Base-by-base conservation (phyloP, 2,329 filamentous ascomycete genomes). In the Cercospora beticola region DNA sequence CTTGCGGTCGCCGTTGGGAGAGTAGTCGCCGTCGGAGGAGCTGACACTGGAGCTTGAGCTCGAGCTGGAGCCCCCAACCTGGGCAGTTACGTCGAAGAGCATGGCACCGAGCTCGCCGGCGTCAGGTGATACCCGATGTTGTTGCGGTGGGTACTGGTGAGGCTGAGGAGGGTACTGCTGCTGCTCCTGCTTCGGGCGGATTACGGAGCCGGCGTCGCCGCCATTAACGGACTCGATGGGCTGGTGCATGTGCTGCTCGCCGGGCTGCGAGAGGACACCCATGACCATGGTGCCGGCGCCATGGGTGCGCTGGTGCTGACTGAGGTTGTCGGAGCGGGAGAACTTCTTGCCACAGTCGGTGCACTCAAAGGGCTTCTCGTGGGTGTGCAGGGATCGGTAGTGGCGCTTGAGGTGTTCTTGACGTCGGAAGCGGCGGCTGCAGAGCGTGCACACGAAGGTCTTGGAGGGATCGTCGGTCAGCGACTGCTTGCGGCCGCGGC, bases 401-500 rank as follows among this genome's bases (percentile, higher is more conserved):
- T 99, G 95, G 71, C 95, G 92, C 89, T 99, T 99, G 69, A 99
- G 88, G 79, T 99, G 95, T 82, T 99, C 95, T 83, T 99, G 95
- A 71, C 95, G 92, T 71, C 95, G 92, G 90, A 99, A 99, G 70
- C 95, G 92, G 73, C 95, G 93, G 77, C 93, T 94, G 89, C 95
- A 99, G 23, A 97, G 87, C 66, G 94, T 93, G 84, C 95, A 99
- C 69, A 97, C 92, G 72, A 98, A 99, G 0, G 94, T 97, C 89
- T 99, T 99, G 77, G 93, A 96, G 1, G 95, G 95, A 77, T 99
- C 95, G 78, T 98, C 95, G 5, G 95, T 98, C 75, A 98, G 83
- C 0, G 95, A 98, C 84, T 99, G 95, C 89, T 99, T 99, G 82
- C 95, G 94, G 69, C 95, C 95, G 68, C 95, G 94, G 73, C 95